Percentiles rank a stretch among this genome's conserved stretches.
These are phyloP conservation scores for Sphaerosporella brunnea DNA, from an alignment of 495 filamentous ascomycete genomes.

Conservation along the genomic window DNA sequence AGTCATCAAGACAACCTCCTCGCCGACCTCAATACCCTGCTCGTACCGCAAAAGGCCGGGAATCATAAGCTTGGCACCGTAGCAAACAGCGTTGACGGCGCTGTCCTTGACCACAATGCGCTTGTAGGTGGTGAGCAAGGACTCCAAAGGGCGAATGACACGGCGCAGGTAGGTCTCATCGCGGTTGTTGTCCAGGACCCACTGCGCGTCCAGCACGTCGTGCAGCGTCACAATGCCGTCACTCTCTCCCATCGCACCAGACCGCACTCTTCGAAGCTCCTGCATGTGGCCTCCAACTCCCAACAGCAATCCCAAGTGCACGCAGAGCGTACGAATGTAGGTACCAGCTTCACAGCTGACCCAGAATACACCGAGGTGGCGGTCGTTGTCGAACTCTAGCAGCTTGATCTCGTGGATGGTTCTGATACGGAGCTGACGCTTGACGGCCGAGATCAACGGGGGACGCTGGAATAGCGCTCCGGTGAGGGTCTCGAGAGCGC, in stretches of 20 bases:
- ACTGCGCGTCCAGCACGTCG: conserved; percentile 90
- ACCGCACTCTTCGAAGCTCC: conserved; percentile 82
- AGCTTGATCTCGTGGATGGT: conserved; percentile 91
- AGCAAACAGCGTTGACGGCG: conserved; percentile 87
- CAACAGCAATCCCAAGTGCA: conserved; percentile 79
- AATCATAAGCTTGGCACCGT: conserved; percentile 96
- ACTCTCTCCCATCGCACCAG: conserved; percentile 83
- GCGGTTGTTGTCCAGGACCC: conserved; percentile 74
- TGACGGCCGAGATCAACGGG: conserved; percentile 92
- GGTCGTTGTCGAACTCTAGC: conserved; percentile 92
- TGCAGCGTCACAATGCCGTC: conserved; percentile 82
- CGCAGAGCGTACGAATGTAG: conserved; percentile 94
- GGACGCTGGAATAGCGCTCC: conserved; percentile 95
- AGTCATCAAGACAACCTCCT: conserved; percentile 92
- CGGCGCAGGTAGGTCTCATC: conserved; percentile 74
- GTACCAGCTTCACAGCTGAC: conserved; percentile 97
- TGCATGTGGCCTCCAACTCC: conserved; percentile 98
- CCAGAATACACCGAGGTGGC: conserved; percentile 97
- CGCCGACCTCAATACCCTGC: conserved; percentile 66
- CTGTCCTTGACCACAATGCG: conserved; percentile 95
- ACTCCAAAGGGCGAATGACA: conserved; percentile 82
- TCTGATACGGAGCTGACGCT: conserved; percentile 90
- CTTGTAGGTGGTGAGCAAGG: conserved; percentile 77
- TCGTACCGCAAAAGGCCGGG: conserved; percentile 86
- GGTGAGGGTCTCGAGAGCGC: conserved; percentile 83